phyloP scores from a whole-genome alignment of 441 rosid genomes.

The Erysimum pusillum region DNA sequence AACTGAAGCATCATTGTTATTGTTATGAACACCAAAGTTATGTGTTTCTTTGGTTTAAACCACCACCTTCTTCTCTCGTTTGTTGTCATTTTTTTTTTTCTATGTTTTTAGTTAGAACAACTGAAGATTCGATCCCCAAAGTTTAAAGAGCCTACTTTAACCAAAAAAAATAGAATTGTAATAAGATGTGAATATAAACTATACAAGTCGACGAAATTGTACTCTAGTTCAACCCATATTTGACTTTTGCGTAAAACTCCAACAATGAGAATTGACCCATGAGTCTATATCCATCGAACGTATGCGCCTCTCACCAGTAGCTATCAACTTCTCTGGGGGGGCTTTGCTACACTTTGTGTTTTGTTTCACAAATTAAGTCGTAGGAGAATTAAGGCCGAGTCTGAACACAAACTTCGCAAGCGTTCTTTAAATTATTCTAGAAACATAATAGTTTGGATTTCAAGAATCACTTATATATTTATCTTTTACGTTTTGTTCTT shows the following conservation, averaged over 20 bases:
- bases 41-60: not conserved
- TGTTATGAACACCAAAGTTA: conserved; percentile 22
- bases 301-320: not conserved
- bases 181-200: conserved; percentile 19
- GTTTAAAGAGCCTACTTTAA: not conserved
- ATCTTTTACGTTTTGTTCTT: no score
- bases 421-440: no score
- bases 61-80: conserved; percentile 11
- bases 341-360: conserved; percentile 8
- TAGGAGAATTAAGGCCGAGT: not conserved
- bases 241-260: conserved; percentile 11
- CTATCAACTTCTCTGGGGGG: not conserved
- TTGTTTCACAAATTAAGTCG: not conserved
- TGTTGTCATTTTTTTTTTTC: not conserved
- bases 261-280: conserved; percentile 22
- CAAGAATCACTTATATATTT: no score
- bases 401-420: not conserved
- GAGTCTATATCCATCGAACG: conserved; percentile 17
- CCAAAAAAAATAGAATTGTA: not conserved
- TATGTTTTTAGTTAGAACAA: not conserved
- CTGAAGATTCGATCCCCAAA: not conserved
- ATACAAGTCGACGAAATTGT: conserved; percentile 4
- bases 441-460: no score
- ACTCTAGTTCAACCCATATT: conserved; percentile 10
- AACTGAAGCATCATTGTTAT: conserved; percentile 31